phyloP scores from a whole-genome alignment of 805 yeast genomes.

The Kodamaea laetipori region DNA sequence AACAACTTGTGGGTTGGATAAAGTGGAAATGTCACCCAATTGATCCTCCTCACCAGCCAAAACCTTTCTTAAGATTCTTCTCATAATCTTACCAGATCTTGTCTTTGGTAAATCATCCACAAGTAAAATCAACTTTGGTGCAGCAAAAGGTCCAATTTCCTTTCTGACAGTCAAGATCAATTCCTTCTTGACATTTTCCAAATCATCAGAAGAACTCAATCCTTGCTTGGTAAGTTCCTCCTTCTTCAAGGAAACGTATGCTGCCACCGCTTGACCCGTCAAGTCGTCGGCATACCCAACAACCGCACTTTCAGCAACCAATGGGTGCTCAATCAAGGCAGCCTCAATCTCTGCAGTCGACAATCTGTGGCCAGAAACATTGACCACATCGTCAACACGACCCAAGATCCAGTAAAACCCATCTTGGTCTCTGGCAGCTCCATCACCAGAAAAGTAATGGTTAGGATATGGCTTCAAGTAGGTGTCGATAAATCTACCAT shows the following conservation, averaged over 20 bases:
- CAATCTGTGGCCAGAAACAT: slow-evolving; percentile 95
- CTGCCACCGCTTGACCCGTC: slow-evolving; percentile 97
- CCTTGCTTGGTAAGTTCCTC: slow-evolving; percentile 29
- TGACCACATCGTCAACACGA: slow-evolving; percentile 97
- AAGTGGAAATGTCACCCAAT: slow-evolving; percentile 89
- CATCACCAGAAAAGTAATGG: slow-evolving; percentile 95
- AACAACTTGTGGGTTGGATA: slow-evolving; percentile 84
- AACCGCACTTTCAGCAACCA: slow-evolving; percentile 94
- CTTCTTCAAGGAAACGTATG: slow-evolving; percentile 82
- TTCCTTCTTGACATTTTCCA: slow-evolving; percentile 66
- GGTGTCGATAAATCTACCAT: slow-evolving; percentile 83
- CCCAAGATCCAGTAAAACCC: slow-evolving; percentile 98
- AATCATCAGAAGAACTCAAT: slow-evolving; percentile 38
- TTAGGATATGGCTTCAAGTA: slow-evolving; percentile 93
- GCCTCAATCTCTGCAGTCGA: slow-evolving; percentile 99
- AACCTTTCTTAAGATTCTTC: slow-evolving; percentile 93
- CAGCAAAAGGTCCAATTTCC: slow-evolving; percentile 93
- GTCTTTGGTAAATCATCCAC: slow-evolving; percentile 97
- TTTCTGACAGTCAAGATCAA: slow-evolving; percentile 86
- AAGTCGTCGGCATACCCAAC: slow-evolving; percentile 93
- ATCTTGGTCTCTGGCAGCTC: slow-evolving; percentile 96
- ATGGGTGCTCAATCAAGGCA: slow-evolving; percentile 74
- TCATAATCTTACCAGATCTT: slow-evolving; percentile 97
- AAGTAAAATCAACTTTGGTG: slow-evolving; percentile 83
- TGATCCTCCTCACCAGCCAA: slow-evolving; percentile 90